These are phyloP conservation scores for Eucalyptus regnans DNA, from an alignment of 345 rosid genomes.

Conservation along the genomic window DNA sequence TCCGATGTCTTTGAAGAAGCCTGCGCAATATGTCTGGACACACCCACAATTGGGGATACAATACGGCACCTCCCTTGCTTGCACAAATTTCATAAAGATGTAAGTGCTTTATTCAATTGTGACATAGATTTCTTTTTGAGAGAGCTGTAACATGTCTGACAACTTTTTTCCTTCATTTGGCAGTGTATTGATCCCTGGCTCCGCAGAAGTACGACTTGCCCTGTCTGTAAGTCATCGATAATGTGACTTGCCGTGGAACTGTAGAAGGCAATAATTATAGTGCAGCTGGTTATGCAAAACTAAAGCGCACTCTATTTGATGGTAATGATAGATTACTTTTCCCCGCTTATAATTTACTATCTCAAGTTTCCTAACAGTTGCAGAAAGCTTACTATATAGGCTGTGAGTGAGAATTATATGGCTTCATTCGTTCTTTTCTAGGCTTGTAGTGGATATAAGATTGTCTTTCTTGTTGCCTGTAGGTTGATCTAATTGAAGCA, in stretches of 20 bases:
- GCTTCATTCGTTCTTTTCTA: background rate
- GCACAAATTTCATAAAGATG: conserved; percentile 96
- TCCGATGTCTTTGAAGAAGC: conserved; percentile 49
- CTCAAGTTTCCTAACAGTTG: background rate
- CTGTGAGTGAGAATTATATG: background rate
- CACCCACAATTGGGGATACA: conserved; percentile 63
- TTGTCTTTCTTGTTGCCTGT: background rate
- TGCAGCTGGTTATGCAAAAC: background rate
- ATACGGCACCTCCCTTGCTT: conserved; percentile 95
- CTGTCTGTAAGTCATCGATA: conserved; percentile 82
- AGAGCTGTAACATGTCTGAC: background rate
- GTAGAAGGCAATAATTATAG: background rate
- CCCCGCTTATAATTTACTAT: background rate
- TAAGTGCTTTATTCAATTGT: conserved; percentile 6
- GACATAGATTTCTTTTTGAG: background rate
- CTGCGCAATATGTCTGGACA: conserved; percentile 81
- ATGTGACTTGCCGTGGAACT: conserved; percentile 11
- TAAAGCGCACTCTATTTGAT: background rate
- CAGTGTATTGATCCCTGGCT: conserved; percentile 99
- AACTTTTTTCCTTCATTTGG: background rate
- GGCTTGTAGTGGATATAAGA: background rate
- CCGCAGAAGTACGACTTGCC: conserved; percentile 61
- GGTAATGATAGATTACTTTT: background rate
- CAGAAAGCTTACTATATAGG: background rate
- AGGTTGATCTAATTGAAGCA: background rate